These are phyloP conservation scores for Paraconiothyrium sp. DNA, from an alignment of 2,329 filamentous ascomycete species.

Conservation along the genomic window DNA sequence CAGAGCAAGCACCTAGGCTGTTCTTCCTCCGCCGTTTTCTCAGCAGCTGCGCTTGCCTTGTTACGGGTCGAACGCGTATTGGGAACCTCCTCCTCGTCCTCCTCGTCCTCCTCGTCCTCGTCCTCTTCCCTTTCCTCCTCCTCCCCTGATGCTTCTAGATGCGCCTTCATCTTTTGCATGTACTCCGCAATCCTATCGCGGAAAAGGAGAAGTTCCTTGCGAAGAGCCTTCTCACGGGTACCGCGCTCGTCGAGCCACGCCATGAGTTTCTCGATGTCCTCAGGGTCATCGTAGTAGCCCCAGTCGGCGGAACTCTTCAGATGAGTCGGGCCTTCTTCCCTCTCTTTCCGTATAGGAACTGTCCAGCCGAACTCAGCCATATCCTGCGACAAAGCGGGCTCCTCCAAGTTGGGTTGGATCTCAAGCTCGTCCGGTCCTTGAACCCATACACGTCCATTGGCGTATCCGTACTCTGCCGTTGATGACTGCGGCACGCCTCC, in stretches of 20 bases:
- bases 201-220: constrained; percentile 84
- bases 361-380: constrained; percentile 80
- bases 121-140: constrained; percentile 57
- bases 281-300: constrained; percentile 88
- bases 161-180: constrained; percentile 82
- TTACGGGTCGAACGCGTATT: constrained; percentile 70
- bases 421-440: constrained; percentile 94
- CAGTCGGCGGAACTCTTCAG: constrained; percentile 82
- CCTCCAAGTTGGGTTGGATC: constrained; percentile 59
- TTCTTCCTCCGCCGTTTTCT: constrained; percentile 56
- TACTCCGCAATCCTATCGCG: constrained; percentile 78
- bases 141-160: constrained; percentile 58
- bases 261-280: constrained; percentile 80
- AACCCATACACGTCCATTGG: constrained; percentile 95
- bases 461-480: constrained; percentile 85
- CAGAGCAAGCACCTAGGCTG: constrained; percentile 70
- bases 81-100: constrained; percentile 57
- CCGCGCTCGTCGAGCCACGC: constrained; percentile 90
- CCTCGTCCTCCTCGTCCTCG: constrained; percentile 59
- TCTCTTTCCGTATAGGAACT: constrained; percentile 82
- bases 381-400: constrained; percentile 79
- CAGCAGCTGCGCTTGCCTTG: constrained; percentile 63
- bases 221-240: constrained; percentile 83
- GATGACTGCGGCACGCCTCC: constrained; percentile 87
- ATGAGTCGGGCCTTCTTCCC: constrained; percentile 84